Conservation (phyloP, 2,329 filamentous ascomycete species). For the Aureobasidium subglaciale region DNA sequence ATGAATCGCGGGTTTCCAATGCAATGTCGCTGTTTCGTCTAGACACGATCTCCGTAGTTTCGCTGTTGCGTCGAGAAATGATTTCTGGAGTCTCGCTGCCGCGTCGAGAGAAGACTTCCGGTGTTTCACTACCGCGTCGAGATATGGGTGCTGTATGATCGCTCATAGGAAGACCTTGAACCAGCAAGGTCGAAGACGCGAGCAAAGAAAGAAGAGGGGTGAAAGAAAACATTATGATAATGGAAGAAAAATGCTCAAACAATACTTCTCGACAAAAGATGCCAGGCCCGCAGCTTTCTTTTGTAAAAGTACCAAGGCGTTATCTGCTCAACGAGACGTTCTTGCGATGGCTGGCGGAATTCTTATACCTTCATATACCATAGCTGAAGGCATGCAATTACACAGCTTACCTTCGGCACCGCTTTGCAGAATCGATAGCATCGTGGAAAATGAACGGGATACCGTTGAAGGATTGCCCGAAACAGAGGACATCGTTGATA, state of each 20-base stretch:
- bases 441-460: constrained; percentile 4
- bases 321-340: neutral
- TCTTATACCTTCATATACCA: neutral
- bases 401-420: constrained; percentile 4
- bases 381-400: neutral
- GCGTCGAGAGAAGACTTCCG: neutral
- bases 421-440: constrained; percentile 3
- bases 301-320: neutral
- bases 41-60: neutral
- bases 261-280: neutral
- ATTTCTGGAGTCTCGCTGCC: neutral
- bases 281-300: constrained; percentile 3
- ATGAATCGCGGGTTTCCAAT: constrained; percentile 13
- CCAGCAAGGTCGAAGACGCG: constrained; percentile 10
- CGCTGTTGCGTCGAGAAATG: neutral
- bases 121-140: neutral
- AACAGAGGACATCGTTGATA: constrained; percentile 4
- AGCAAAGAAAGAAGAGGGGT: neutral
- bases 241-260: neutral
- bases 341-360: neutral
- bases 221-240: constrained; percentile 7
- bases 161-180: constrained; percentile 9
- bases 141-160: neutral
- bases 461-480: constrained; percentile 8
- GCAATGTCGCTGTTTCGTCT: neutral